These are phyloP conservation scores for Marchantia polymorpha DNA, from an alignment of 225 moss, liverwort and hornwort species.

Conservation along the genomic window DNA sequence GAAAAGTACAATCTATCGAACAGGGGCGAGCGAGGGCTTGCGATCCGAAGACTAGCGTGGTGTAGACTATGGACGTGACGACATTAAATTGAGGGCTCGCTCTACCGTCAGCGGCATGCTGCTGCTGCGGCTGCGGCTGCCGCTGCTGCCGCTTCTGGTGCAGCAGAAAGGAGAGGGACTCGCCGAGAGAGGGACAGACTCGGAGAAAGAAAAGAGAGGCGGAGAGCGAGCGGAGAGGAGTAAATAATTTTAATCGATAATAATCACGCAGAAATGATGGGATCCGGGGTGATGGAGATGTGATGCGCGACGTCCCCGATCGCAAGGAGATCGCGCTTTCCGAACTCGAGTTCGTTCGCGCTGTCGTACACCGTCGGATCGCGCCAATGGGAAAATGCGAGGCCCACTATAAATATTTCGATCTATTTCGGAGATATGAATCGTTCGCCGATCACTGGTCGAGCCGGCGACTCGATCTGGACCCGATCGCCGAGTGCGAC, in stretches of 20 bases:
- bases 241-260: too few relatives aligned
- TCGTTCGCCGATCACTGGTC: constrained; percentile 5
- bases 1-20: neutral
- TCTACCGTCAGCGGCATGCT: neutral
- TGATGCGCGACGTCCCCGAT: neutral
- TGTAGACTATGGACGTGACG: neutral
- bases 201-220: too few relatives aligned
- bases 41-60: neutral
- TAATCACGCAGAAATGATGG: neutral
- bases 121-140: neutral
- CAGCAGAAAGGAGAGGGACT: too few relatives aligned
- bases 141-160: neutral
- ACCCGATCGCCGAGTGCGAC: neutral
- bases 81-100: neutral
- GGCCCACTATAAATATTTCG: neutral
- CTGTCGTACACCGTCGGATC: constrained; percentile 4
- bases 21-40: neutral
- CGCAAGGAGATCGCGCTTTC: neutral
- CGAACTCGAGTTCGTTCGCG: too few relatives aligned
- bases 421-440: constrained; percentile 5
- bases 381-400: neutral
- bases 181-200: too few relatives aligned
- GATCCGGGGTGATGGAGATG: neutral
- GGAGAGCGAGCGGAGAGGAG: too few relatives aligned
- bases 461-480: neutral